Evolutionary conservation across 202 grass and related monocot genomes (phyloP), one percentile per base, ranked within the genome.

Genomic region (Eragrostis tef): DNA sequence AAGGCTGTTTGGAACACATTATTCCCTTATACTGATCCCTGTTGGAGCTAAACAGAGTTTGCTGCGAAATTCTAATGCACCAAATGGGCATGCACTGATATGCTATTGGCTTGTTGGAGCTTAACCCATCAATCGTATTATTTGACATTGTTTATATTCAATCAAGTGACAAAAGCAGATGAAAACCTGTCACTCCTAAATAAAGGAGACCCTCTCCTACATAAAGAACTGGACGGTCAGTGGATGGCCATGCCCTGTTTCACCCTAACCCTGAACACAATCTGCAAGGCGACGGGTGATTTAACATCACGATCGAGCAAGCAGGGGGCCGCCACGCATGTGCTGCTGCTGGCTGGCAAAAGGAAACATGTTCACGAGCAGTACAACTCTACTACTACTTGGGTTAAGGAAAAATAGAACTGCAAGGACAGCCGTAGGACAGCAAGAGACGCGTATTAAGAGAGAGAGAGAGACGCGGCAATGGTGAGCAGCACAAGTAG

Each of bases 361-460:
- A 74, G 14, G 52, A 62, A 69, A 36, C 81, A 34, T 7, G 80
- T 29, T 88, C 68, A 60, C 49, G 25, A 67, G 48, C 31, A 54
- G n/a, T 57, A 26, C 57, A 73, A 13, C 43, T 21, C 29, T 16
- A 7, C 34, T 5, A 10, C 27, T 44, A 46, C 51, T 25, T 62
- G 34, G 16, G 50, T 10, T 41, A 36, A 16, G 22, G 52, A 15
- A 60, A 16, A 51, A 39, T 5, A 39, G 5, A 39, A 47, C 11
- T n/a, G 9, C 70, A 29, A 27, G 15, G 61, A 79, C 86, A 79
- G 67, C 80, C 80, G 74, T 73, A 67, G 59, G 86, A 88, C 74
- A 83, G 85, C 58, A 72, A 6, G 80, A 79, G 29, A 54, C 81
- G 74, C 72, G 72, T 61, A 24, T 73, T 22, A 49, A 26, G 6